Conservation (phyloP, 164 flowering plant species). For the Tinospora cordifolia region DNA sequence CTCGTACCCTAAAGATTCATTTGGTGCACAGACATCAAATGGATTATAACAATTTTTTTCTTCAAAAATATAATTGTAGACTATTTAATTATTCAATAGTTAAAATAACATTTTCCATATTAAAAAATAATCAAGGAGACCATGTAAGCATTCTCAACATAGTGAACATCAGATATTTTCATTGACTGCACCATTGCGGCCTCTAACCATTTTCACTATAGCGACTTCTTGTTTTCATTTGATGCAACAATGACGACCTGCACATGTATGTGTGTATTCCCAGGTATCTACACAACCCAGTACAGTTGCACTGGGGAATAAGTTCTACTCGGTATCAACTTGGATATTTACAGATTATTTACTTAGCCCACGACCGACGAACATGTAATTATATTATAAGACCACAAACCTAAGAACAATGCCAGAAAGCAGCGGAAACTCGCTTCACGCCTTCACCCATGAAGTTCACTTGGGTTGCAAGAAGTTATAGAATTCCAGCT, state of each 20-base stretch:
- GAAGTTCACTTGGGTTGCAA: slow-evolving; percentile 46
- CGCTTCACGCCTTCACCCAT: slow-evolving; percentile 4
- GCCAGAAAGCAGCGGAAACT: too few relatives aligned
- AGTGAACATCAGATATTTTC: too few relatives aligned
- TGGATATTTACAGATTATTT: neutral
- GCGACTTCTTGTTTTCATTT: neutral
- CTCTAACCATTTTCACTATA: too few relatives aligned
- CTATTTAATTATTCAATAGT: too few relatives aligned
- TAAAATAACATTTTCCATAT: too few relatives aligned
- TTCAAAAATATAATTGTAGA: too few relatives aligned
- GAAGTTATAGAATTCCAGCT: slow-evolving; percentile 62
- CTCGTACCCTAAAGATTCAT: too few relatives aligned
- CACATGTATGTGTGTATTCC: slow-evolving; percentile 3
- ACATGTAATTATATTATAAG: neutral
- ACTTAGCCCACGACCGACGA: neutral
- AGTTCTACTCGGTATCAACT: neutral
- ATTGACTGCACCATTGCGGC: too few relatives aligned
- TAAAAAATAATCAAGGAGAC: too few relatives aligned
- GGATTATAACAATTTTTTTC: too few relatives aligned
- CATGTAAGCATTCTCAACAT: too few relatives aligned
- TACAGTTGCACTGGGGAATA: neutral
- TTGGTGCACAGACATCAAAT: too few relatives aligned
- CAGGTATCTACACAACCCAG: neutral
- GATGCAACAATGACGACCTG: neutral
- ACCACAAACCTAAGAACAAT: neutral